Evolutionary conservation across 345 rosid species (phyloP).

Genomic region (Syzygium oleosum): DNA sequence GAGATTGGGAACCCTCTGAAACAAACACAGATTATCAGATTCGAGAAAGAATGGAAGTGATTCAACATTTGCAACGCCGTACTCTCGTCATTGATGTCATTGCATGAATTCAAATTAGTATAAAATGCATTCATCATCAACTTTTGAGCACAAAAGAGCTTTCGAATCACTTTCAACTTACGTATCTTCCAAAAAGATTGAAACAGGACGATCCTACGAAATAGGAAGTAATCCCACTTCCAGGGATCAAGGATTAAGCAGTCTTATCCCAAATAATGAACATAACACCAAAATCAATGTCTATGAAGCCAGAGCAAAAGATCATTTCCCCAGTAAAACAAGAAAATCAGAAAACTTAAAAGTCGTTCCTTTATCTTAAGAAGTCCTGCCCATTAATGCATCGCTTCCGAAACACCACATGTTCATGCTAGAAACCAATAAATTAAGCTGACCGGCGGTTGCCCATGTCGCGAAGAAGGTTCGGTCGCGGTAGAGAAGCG

Average conservation of each 20-base stretch:
- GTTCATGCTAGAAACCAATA: neutral
- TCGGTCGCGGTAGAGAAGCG: constrained; percentile 50
- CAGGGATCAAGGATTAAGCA: neutral
- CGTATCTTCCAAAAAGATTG: neutral
- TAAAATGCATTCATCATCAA: neutral
- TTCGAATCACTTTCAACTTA: neutral
- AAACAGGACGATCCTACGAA: neutral
- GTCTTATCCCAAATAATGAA: neutral
- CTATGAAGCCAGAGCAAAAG: neutral
- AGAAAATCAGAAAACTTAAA: neutral
- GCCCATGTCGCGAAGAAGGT: constrained; percentile 28
- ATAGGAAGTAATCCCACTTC: neutral
- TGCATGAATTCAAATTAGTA: neutral
- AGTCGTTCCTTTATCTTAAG: neutral
- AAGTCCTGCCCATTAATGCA: neutral
- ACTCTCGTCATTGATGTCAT: neutral
- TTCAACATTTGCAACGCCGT: neutral
- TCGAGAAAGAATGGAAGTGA: neutral
- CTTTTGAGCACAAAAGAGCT: neutral
- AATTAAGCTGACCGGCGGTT: constrained; percentile 35
- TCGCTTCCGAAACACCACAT: neutral
- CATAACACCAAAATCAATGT: neutral
- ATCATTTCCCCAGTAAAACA: neutral
- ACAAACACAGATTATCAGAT: neutral
- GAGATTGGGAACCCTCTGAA: constrained; percentile 80